These are phyloP conservation scores for Zygoascus meyerae DNA, from an alignment of 1,139 yeast species.

Conservation along the genomic window DNA sequence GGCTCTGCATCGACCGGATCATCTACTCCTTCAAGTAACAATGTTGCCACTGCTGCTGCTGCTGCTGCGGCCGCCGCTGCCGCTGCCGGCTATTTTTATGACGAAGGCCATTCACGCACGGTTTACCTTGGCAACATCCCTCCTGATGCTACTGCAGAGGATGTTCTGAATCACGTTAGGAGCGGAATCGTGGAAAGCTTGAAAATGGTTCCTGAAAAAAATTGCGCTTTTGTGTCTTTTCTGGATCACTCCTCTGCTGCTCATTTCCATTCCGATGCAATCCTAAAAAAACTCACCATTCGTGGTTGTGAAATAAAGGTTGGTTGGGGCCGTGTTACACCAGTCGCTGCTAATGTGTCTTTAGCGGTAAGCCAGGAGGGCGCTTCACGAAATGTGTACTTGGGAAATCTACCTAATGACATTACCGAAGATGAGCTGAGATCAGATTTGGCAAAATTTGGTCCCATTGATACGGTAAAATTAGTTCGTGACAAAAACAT, in stretches of 20 bases:
- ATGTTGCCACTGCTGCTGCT: slow-evolving; percentile 9
- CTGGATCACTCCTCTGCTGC: slow-evolving; percentile 41
- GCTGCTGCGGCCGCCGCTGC: slow-evolving; percentile 12
- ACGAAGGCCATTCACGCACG: slow-evolving; percentile 47
- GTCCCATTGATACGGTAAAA: slow-evolving; percentile 77
- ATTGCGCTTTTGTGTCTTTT: slow-evolving; percentile 42
- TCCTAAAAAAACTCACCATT: slow-evolving; percentile 40
- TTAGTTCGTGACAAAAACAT: slow-evolving; percentile 66
- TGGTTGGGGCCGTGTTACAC: slow-evolving; percentile 64
- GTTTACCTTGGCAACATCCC: slow-evolving; percentile 86
- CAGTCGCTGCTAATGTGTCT: slow-evolving; percentile 62
- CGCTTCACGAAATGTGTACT: slow-evolving; percentile 86
- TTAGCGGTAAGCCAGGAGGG: slow-evolving; percentile 77
- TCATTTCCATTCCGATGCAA: slow-evolving; percentile 49
- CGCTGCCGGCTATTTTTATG: slow-evolving; percentile 11
- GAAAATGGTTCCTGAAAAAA: slow-evolving; percentile 46
- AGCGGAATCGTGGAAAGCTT: slow-evolving; percentile 84
- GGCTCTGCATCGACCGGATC: slow-evolving; percentile 15
- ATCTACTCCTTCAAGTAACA: slow-evolving; percentile 12
- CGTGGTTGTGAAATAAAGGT: slow-evolving; percentile 44
- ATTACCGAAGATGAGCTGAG: slow-evolving; percentile 58
- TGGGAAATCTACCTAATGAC: slow-evolving; percentile 61
- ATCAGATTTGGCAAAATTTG: slow-evolving; percentile 64
- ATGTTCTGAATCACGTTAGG: slow-evolving; percentile 80
- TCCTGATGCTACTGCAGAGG: slow-evolving; percentile 70